Evolutionary conservation across 2,329 filamentous ascomycete genomes (phyloP).

Genomic region (Paecilomyces fulvus): DNA sequence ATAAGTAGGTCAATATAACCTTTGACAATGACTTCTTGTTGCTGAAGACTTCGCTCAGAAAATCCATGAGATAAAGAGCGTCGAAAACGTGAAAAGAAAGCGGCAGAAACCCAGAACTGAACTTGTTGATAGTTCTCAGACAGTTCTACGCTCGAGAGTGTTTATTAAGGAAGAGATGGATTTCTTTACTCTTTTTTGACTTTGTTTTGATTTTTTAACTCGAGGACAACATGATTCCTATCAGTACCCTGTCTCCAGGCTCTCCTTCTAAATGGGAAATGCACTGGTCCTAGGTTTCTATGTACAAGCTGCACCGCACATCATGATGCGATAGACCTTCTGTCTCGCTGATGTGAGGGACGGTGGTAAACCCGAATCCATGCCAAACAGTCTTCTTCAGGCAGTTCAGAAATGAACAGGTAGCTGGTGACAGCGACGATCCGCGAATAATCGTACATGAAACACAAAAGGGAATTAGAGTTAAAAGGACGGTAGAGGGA

Average conservation of each 20-base stretch:
- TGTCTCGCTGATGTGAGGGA: not conserved
- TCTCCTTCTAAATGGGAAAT: not conserved
- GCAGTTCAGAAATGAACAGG: too few relatives aligned
- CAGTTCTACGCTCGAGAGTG: not conserved
- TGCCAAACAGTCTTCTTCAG: not conserved
- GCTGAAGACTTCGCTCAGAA: constrained; percentile 2
- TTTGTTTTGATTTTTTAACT: not conserved
- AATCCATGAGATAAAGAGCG: constrained; percentile 4
- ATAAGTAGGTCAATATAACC: constrained; percentile 6
- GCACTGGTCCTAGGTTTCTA: not conserved
- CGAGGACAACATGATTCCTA: not conserved
- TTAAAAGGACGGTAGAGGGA: not conserved
- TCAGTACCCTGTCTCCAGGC: not conserved
- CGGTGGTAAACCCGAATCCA: not conserved
- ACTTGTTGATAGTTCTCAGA: not conserved
- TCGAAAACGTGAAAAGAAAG: constrained; percentile 2
- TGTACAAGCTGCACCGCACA: not conserved
- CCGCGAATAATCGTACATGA: not conserved
- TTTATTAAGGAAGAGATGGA: not conserved
- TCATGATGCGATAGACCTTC: not conserved
- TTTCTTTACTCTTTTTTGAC: not conserved
- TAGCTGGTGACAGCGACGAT: not conserved
- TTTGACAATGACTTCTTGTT: constrained; percentile 6
- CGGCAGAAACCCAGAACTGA: too few relatives aligned
- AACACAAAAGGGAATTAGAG: not conserved